These are phyloP conservation scores for Globisporangium emineosum DNA, from an alignment of 352 stramenopile genomes.

Conservation along the genomic window DNA sequence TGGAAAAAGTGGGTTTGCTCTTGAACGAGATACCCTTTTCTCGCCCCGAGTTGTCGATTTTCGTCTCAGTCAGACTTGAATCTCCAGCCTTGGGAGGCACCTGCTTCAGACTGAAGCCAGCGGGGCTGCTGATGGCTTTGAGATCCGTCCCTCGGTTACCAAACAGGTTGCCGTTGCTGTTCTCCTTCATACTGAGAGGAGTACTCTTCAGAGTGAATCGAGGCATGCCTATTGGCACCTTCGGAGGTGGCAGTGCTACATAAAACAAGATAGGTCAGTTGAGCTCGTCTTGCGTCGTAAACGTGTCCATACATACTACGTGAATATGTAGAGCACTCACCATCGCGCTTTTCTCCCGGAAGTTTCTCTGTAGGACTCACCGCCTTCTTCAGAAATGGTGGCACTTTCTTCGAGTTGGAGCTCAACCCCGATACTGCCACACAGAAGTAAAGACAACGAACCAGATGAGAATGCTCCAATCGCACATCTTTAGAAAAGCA, in stretches of 20 bases:
- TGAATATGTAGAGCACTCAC: not conserved
- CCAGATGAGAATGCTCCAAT: not conserved
- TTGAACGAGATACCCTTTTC: not conserved
- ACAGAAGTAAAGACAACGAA: not conserved
- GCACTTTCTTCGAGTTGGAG: not conserved
- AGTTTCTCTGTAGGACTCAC: not conserved
- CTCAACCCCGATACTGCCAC: not conserved
- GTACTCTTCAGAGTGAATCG: not conserved
- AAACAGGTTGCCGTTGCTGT: not conserved
- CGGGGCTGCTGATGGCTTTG: not conserved
- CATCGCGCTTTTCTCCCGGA: not conserved
- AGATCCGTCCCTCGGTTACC: not conserved
- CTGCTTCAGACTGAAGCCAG: not conserved
- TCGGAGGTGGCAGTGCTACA: not conserved
- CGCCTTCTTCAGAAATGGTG: not conserved
- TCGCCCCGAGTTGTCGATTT: not conserved
- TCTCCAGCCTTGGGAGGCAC: not conserved
- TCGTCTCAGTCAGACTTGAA: not conserved
- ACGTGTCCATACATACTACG: not conserved
- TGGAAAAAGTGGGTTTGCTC: not conserved
- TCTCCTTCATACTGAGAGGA: not conserved
- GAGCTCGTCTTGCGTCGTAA: not conserved
- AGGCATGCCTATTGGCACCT: not conserved
- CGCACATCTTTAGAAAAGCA: not conserved
- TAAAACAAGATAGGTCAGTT: not conserved